Percentiles rank a stretch among this genome's conserved stretches.
These are phyloP conservation scores for Smallanthus sonchifolius DNA, from an alignment of 129 eudicot species.

Conservation along the genomic window DNA sequence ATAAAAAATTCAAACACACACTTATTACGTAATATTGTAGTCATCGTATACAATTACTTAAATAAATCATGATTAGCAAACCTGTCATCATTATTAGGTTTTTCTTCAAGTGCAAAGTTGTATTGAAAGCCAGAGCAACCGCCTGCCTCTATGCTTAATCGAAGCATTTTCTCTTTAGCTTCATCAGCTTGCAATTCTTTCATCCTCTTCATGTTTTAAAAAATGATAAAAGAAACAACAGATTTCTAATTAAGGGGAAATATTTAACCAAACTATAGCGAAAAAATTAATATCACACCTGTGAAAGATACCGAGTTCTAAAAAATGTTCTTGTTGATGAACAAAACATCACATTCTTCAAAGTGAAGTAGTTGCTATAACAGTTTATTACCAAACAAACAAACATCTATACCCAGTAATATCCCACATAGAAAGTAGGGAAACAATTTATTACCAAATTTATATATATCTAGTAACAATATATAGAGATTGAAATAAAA, in stretches of 20 bases:
- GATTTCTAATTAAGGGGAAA: not conserved
- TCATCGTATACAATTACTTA: not conserved
- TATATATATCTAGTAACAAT: not conserved
- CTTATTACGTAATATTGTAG: not conserved
- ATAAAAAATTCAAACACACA: constrained; percentile 13
- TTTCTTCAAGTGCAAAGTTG: constrained; percentile 80
- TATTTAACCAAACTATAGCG: not conserved
- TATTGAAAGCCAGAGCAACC: constrained; percentile 99
- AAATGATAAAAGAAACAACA: not conserved
- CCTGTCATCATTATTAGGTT: constrained; percentile 81
- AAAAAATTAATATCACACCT: not conserved
- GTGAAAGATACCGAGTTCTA: not conserved
- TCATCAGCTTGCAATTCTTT: constrained; percentile 86
- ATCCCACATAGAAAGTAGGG: no score
- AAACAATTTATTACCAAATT: not conserved
- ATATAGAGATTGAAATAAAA: not conserved
- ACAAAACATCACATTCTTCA: not conserved
- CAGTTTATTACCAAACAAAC: not conserved
- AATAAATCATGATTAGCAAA: constrained; percentile 14
- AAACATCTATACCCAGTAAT: no score
- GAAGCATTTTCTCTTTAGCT: constrained; percentile 67
- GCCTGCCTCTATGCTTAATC: constrained; percentile 95
- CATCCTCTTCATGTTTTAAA: constrained; percentile 56
- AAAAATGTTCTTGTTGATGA: not conserved
- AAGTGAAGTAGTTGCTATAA: not conserved